Percentiles rank a stretch among this genome's conserved stretches.
These are phyloP conservation scores for Platanthera zijinensis DNA, from an alignment of 106 monocot species.

Conservation along the genomic window DNA sequence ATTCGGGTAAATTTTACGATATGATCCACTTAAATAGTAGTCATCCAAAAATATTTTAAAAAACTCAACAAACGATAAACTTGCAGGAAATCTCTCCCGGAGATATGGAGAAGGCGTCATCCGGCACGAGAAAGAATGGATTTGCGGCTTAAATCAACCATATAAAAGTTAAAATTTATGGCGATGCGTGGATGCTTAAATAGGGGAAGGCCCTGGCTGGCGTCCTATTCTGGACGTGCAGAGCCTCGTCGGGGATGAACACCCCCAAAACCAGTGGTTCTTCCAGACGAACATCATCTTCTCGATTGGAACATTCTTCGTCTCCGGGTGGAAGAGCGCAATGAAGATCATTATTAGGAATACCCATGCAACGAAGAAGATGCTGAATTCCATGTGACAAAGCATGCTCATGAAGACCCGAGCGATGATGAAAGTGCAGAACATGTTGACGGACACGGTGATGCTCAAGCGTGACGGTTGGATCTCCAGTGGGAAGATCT, in stretches of 20 bases:
- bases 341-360: slow-evolving; percentile 21
- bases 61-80: too few species aligned
- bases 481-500: slow-evolving; percentile 25
- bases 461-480: slow-evolving; percentile 21
- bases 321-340: slow-evolving; percentile 37
- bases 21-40: too few species aligned
- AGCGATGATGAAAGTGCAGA: slow-evolving; percentile 23
- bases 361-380: slow-evolving; percentile 23
- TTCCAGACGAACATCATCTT: slow-evolving; percentile 37
- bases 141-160: too few species aligned
- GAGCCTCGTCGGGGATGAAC: slow-evolving; percentile 5
- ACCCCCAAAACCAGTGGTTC: slow-evolving; percentile 22
- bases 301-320: slow-evolving; percentile 56
- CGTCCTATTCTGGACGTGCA: slow-evolving; percentile 2
- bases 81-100: too few species aligned
- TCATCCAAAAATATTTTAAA: too few species aligned
- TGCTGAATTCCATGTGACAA: slow-evolving; percentile 23
- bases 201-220: too few species aligned
- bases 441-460: slow-evolving; percentile 24
- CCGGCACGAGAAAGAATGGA: too few species aligned
- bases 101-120: too few species aligned
- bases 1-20: too few species aligned
- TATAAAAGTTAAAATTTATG: too few species aligned
- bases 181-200: too few species aligned
- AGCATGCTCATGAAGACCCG: slow-evolving; percentile 21